Conservation (phyloP, 805 yeast genomes). For the Candida coquimbonensis region DNA sequence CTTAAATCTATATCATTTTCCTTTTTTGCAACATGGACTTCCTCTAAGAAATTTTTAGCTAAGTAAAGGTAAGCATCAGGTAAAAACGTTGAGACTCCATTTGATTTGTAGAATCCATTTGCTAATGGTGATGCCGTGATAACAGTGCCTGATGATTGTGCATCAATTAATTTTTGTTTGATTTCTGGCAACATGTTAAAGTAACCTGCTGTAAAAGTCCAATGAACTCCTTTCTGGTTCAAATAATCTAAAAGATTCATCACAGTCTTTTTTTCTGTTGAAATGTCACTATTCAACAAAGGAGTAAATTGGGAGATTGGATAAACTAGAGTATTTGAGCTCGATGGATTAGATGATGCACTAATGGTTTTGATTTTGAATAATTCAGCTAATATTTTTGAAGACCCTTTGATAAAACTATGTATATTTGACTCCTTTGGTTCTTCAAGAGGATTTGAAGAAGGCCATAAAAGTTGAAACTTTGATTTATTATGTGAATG, state of each 20-base stretch:
- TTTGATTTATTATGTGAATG: conserved; percentile 38
- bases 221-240: conserved; percentile 48
- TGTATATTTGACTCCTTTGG: conserved; percentile 50
- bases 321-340: conserved; percentile 60
- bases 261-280: conserved; percentile 78
- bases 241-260: conserved; percentile 51
- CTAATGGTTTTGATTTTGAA: conserved; percentile 24
- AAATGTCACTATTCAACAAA: conserved; percentile 52
- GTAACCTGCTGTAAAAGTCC: conserved; percentile 95
- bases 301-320: conserved; percentile 93
- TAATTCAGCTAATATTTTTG: conserved; percentile 50
- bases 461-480: conserved; percentile 69
- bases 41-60: conserved; percentile 59
- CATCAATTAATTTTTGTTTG: conserved; percentile 46
- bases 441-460: conserved; percentile 54
- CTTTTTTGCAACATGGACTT: conserved; percentile 36
- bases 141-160: conserved; percentile 58
- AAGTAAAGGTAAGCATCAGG: conserved; percentile 84
- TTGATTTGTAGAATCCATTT: conserved; percentile 83
- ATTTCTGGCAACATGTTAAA: conserved; percentile 84
- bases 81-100: conserved; percentile 71
- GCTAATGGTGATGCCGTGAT: conserved; percentile 93
- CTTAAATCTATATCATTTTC: conserved; percentile 43
- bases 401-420: conserved; percentile 49
- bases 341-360: conserved; percentile 1